Evolutionary conservation across 148 eudicot species (phyloP).

Genomic region (Rhododendron kiyosumense): DNA sequence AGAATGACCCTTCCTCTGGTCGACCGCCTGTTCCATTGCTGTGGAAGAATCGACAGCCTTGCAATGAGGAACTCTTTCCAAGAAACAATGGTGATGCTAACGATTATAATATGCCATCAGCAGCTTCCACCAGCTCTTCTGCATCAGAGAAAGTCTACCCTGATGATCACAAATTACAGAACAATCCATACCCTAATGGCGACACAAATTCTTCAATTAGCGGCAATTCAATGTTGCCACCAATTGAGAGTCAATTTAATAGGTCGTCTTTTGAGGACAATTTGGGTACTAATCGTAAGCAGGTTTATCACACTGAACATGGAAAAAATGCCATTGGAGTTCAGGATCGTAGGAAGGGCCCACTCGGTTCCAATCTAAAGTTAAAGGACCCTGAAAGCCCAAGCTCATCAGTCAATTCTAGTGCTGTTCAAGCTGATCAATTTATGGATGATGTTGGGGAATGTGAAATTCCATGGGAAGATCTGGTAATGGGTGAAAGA

Average conservation of each 20-base stretch:
- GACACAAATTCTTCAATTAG: constrained; percentile 18
- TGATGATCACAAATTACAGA: constrained; percentile 26
- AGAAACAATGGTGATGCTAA: constrained; percentile 36
- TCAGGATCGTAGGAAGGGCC: constrained; percentile 28
- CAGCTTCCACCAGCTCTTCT: constrained; percentile 38
- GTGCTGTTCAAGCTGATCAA: constrained; percentile 43
- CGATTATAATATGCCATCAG: constrained; percentile 35
- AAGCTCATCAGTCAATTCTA: constrained; percentile 26
- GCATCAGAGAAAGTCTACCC: constrained; percentile 30
- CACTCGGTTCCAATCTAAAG: constrained; percentile 34
- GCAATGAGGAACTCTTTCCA: constrained; percentile 50
- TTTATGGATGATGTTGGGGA: constrained; percentile 90
- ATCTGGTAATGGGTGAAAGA: constrained; percentile 89
- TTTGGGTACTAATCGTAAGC: constrained; percentile 14
- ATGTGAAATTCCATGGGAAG: constrained; percentile 96
- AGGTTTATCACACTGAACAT: constrained; percentile 22
- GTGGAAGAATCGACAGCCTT: constrained; percentile 75
- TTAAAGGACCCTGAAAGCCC: constrained; percentile 35
- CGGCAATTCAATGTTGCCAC: constrained; percentile 19
- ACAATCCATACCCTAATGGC: constrained; percentile 18
- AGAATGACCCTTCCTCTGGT: constrained; percentile 47
- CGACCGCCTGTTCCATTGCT: constrained; percentile 66
- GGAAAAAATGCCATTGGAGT: constrained; percentile 16
- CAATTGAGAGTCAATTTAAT: constrained; percentile 22
- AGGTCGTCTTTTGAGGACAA: constrained; percentile 19